These are phyloP conservation scores for Balansia obtecta DNA, from an alignment of 2,329 filamentous ascomycete genomes.

Conservation along the genomic window DNA sequence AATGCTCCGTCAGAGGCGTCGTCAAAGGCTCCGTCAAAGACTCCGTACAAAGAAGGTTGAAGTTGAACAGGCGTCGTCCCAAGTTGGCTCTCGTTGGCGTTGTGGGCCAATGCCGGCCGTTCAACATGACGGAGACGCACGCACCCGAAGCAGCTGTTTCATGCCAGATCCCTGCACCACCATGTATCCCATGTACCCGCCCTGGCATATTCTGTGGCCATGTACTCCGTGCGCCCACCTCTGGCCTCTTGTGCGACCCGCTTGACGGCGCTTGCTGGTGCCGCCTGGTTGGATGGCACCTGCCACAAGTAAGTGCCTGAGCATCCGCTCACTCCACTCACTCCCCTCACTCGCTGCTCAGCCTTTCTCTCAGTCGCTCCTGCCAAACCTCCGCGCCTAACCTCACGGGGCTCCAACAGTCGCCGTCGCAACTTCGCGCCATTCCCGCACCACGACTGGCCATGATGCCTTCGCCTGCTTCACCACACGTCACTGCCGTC, in stretches of 20 bases:
- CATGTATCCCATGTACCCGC: not conserved
- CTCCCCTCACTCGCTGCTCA: not conserved
- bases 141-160: slow-evolving; percentile 3
- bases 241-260: not conserved
- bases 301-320: too few relatives aligned
- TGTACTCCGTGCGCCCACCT: not conserved
- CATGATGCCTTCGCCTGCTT: not conserved
- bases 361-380: not conserved
- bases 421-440: slow-evolving; percentile 3
- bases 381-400: not conserved
- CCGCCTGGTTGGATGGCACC: not conserved
- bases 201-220: not conserved
- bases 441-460: slow-evolving; percentile 5
- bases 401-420: not conserved
- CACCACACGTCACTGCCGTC: not conserved
- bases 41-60: too few relatives aligned
- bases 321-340: not conserved
- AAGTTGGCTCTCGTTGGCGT: not conserved
- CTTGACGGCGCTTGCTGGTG: not conserved
- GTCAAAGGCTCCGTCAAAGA: not conserved
- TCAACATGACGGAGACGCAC: slow-evolving; percentile 1
- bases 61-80: not conserved
- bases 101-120: not conserved
- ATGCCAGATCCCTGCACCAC: slow-evolving; percentile 1
- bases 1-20: not conserved